Evolutionary conservation across 2,329 filamentous ascomycete species (phyloP).

Genomic region (Exophiala alcalophila): DNA sequence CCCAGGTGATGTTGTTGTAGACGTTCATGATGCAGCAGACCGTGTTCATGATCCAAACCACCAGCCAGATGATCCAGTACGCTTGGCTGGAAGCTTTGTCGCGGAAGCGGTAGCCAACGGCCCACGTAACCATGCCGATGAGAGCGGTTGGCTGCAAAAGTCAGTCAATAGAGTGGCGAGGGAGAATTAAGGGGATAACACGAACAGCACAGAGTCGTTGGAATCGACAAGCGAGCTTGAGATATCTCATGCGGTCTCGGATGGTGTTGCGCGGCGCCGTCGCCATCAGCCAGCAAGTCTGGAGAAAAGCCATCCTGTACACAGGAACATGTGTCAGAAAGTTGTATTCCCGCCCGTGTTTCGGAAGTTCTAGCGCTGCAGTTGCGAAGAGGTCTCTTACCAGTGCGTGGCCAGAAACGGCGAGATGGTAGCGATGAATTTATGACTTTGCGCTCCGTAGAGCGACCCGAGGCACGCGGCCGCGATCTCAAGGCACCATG

Average conservation of each 20-base stretch:
- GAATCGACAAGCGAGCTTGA: constrained; percentile 24
- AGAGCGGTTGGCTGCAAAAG: constrained; percentile 18
- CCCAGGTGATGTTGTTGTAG: constrained; percentile 26
- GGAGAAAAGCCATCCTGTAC: constrained; percentile 20
- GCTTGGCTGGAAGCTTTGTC: constrained; percentile 20
- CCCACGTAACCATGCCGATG: constrained; percentile 25
- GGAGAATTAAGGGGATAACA: background rate
- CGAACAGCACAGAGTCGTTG: constrained; percentile 20
- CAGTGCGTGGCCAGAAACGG: constrained; percentile 18
- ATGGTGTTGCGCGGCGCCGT: constrained; percentile 16
- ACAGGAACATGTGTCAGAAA: background rate
- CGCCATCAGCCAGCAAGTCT: constrained; percentile 23
- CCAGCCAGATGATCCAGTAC: constrained; percentile 24
- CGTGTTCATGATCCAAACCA: constrained; percentile 20
- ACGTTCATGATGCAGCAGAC: constrained; percentile 26
- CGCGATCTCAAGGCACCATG: constrained; percentile 18
- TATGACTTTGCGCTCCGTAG: constrained; percentile 21
- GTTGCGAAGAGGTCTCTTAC: constrained; percentile 6
- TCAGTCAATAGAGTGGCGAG: background rate
- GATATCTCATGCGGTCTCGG: constrained; percentile 18
- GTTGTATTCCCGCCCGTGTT: no score
- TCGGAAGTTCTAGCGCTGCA: no score
- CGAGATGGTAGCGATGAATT: constrained; percentile 19
- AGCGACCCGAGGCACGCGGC: constrained; percentile 21
- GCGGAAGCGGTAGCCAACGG: constrained; percentile 21